Conservation (phyloP, 768 basidiomycete species). For the Leccinellum albellum region DNA sequence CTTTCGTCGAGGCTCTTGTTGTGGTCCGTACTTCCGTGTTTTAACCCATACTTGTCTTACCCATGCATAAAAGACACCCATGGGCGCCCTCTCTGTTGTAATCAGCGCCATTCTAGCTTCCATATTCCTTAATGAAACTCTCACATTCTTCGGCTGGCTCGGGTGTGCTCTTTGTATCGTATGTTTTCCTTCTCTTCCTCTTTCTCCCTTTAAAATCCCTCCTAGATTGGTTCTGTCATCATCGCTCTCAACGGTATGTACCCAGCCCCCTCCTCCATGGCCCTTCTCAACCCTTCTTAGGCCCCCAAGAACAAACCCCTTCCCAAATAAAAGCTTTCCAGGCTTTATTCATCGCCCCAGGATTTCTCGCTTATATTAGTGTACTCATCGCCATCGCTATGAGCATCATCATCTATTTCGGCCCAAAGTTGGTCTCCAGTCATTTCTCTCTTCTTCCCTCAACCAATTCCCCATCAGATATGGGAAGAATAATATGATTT, state of each 20-base stretch:
- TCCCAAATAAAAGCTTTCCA: constrained; percentile 72
- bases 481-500: constrained; percentile 90
- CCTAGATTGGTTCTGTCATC: constrained; percentile 76
- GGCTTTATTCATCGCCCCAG: constrained; percentile 73
- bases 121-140: constrained; percentile 86
- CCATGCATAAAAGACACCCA: constrained; percentile 60
- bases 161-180: constrained; percentile 91
- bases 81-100: constrained; percentile 95
- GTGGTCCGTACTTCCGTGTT: constrained; percentile 55
- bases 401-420: constrained; percentile 78
- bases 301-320: constrained; percentile 66
- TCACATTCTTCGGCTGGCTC: constrained; percentile 96
- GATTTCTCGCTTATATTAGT: constrained; percentile 72
- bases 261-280: not conserved
- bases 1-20: constrained; percentile 88
- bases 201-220: not conserved
- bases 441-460: not conserved
- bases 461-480: constrained; percentile 41
- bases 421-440: constrained; percentile 56
- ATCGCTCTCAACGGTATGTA: constrained; percentile 82
- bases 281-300: constrained; percentile 29
- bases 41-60: constrained; percentile 4
- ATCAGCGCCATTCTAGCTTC: constrained; percentile 91
- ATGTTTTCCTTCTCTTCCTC: constrained; percentile 29
- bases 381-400: constrained; percentile 62